These are phyloP conservation scores for Aspergillus saccharolyticus DNA, from an alignment of 495 filamentous ascomycete genomes.

Conservation along the genomic window DNA sequence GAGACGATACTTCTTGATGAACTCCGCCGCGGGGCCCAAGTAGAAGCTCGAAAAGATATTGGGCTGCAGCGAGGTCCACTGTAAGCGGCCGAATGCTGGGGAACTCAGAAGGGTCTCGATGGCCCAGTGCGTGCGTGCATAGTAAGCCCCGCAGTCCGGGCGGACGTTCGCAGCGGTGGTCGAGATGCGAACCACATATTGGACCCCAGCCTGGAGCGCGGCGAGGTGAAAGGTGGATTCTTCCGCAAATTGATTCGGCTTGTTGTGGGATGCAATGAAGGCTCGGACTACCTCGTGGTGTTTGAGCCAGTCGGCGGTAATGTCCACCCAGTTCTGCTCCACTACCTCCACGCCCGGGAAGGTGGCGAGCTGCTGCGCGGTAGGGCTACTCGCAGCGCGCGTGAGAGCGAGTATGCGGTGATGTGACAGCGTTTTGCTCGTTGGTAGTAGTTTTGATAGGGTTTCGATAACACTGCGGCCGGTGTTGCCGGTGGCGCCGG, in stretches of 20 bases:
- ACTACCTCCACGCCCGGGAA: conserved; percentile 26
- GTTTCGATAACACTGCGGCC: conserved; percentile 30
- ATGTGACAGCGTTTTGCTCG: conserved; percentile 22
- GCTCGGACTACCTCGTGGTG: conserved; percentile 34
- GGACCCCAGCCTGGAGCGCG: conserved; percentile 37
- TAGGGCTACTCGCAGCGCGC: conserved; percentile 17
- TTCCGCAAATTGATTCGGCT: conserved; percentile 38
- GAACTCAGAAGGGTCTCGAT: conserved; percentile 37
- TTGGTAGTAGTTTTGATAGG: conserved; percentile 27
- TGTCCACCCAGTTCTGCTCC: conserved; percentile 41
- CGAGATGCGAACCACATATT: conserved; percentile 47
- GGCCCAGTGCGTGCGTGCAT: conserved; percentile 43
- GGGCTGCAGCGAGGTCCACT: conserved; percentile 46
- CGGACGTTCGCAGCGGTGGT: conserved; percentile 39
- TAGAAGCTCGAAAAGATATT: conserved; percentile 30
- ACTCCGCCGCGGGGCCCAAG: conserved; percentile 24
- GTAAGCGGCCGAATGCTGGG: conserved; percentile 32
- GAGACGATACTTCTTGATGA: conserved; percentile 30
- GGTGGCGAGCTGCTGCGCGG: neutral
- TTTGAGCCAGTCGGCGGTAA: conserved; percentile 39
- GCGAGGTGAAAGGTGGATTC: conserved; percentile 35
- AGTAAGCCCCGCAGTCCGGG: conserved; percentile 36
- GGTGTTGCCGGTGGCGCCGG: conserved; percentile 38
- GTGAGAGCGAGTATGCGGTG: conserved; percentile 40
- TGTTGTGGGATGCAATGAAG: conserved; percentile 40